Evolutionary conservation across 2,329 filamentous ascomycete species (phyloP), one percentile per base, ranked within the genome.

Genomic region (Neoscytalidium dimidiatum): DNA sequence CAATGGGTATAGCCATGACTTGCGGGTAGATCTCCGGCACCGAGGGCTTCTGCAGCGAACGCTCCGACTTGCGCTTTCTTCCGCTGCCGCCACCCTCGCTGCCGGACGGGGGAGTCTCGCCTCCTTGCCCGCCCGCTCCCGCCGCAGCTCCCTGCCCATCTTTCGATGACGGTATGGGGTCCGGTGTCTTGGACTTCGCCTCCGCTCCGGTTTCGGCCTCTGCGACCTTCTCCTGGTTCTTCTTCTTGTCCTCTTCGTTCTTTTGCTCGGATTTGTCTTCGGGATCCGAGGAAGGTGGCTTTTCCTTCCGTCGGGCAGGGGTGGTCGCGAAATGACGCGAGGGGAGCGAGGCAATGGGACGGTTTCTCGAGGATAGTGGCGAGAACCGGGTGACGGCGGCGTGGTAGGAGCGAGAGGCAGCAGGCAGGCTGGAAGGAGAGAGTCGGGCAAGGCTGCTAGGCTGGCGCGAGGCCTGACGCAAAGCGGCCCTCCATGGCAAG

Each of bases 21-120:
- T 98, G 95, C 3, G 95, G 95, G 76, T 99, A 99, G 48, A 97
- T 89, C 67, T 99, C 95, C 14, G 95, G 95, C 14, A 98, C 90
- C 2, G 90, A 87, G 1, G 93, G 91, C 80, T 98, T 98, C 71
- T 92, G 88, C 43, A 98, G 83, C 26, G 91, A 89, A 73, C 88
- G 88, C 66, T 95, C 92, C n/a, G 81, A 76, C 56, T 88, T 84
- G 35, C 77, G 73, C 63, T 92, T 89, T 73, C 88, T 91, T 78
- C 87, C 90, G 57, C 90, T 91, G 78, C 87, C 90, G 57, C 90
- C 87, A 26, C 89, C 85, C 43, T 86, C 83, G 63, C 71, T 69
- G 41, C 72, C 71, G 52, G 66, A 69, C 11, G 68, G 69, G 3
- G 82, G 79, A 9, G 64, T 14, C 19, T 62, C 49, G 9, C 86